Conservation (phyloP, 495 filamentous ascomycete genomes). For the Ramalina peruviana region DNA sequence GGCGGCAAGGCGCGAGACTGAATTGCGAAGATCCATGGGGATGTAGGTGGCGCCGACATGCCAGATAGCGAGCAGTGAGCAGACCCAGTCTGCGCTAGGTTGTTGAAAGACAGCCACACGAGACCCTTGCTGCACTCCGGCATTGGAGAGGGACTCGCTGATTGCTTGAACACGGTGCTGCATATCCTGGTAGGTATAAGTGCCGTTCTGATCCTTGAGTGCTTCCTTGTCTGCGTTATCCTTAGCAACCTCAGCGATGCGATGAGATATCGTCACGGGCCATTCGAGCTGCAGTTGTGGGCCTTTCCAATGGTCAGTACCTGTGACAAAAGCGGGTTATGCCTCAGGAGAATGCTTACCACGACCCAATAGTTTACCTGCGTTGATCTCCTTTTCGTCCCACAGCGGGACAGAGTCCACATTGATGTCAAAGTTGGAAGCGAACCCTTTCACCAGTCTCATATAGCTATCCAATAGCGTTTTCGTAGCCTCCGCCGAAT, state of each 20-base stretch:
- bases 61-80: conserved; percentile 38
- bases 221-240: not conserved
- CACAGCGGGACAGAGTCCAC: not conserved
- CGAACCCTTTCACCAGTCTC: not conserved
- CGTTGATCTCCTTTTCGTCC: too few species aligned
- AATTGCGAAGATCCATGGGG: conserved; percentile 33
- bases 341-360: too few species aligned
- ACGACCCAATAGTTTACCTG: too few species aligned
- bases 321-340: too few species aligned
- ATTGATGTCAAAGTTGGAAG: conserved; percentile 1
- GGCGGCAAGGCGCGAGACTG: conserved; percentile 19
- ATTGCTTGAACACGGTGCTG: conserved; percentile 7
- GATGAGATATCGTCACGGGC: too few species aligned
- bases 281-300: too few species aligned
- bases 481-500: not conserved
- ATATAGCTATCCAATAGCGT: conserved; percentile 5
- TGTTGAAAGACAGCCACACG: conserved; percentile 8
- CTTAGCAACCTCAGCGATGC: too few species aligned
- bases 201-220: conserved; percentile 8
- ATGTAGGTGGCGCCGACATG: conserved; percentile 35
- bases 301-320: too few species aligned
- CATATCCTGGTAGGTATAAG: conserved; percentile 10
- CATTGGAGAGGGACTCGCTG: conserved; percentile 3
- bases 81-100: conserved; percentile 29
- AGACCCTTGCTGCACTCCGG: conserved; percentile 3